Evolutionary conservation across 129 eudicot genomes (phyloP).

Genomic region (Lonicera japonica): DNA sequence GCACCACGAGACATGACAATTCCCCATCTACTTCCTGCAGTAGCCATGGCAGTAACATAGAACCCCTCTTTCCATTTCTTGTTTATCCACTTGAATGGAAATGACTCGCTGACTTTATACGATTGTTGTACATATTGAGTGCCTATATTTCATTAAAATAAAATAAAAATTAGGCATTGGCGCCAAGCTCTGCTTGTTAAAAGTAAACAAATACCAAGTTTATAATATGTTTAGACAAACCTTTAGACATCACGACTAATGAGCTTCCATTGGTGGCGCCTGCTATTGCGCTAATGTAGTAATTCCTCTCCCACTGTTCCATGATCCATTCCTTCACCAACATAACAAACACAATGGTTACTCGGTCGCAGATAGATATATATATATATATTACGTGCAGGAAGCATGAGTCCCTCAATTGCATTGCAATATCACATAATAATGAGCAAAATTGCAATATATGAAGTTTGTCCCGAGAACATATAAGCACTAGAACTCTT

Average conservation of each 20-base stretch:
- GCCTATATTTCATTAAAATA: constrained; percentile 29
- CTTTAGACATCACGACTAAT: constrained; percentile 79
- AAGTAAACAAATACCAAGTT: too few species aligned
- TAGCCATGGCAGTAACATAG: constrained; percentile 85
- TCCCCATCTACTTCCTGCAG: constrained; percentile 86
- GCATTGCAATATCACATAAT: too few species aligned
- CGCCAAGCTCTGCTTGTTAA: too few species aligned
- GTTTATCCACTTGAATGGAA: constrained; percentile 89
- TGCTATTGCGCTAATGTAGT: constrained; percentile 73
- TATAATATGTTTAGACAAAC: constrained; percentile 19
- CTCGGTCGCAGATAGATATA: background rate
- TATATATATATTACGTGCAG: too few species aligned
- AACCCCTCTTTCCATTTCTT: constrained; percentile 93
- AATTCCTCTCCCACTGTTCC: constrained; percentile 89
- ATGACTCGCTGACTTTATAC: constrained; percentile 78
- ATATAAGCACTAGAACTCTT: too few species aligned
- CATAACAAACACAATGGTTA: constrained; percentile 5
- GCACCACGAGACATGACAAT: constrained; percentile 89
- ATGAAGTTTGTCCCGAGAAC: background rate
- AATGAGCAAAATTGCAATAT: background rate
- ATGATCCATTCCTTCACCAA: constrained; percentile 77
- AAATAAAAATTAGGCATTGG: background rate
- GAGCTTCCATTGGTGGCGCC: constrained; percentile 82
- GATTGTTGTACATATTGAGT: constrained; percentile 74
- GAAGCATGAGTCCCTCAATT: too few species aligned